A percentile compares a stretch with the other conserved stretches of the same genome.
phyloP scores from a whole-genome alignment of 768 basidiomycete genomes.

The Pleurotus pulmonarius region DNA sequence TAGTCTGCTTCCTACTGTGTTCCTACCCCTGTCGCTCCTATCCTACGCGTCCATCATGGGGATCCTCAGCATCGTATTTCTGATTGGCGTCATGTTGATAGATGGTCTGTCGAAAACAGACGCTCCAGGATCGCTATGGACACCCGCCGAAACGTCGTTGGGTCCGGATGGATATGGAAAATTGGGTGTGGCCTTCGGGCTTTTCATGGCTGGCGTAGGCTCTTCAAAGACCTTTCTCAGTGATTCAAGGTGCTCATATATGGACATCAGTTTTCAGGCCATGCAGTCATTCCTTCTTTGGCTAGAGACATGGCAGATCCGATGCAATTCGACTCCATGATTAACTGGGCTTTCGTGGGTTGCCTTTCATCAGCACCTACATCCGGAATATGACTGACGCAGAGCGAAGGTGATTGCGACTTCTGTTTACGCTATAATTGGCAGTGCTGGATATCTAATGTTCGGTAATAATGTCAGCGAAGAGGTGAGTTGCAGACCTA shows the following conservation, averaged over 20 bases:
- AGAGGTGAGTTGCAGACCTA: conserved; percentile 49
- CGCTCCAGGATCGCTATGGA: conserved; percentile 78
- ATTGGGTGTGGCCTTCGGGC: conserved; percentile 78
- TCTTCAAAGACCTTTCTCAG: neutral
- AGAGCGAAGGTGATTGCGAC: conserved; percentile 55
- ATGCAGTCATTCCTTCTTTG: conserved; percentile 87
- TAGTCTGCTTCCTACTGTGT: conserved; percentile 80
- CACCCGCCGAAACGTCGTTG: conserved; percentile 65
- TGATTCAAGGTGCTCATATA: no score
- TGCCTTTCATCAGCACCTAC: neutral
- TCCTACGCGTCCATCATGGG: conserved; percentile 88
- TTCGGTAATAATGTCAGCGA: conserved; percentile 78
- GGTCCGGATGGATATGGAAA: conserved; percentile 48
- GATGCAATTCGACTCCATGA: conserved; percentile 73
- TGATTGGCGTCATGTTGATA: conserved; percentile 73
- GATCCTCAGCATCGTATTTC: conserved; percentile 70
- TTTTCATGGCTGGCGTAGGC: conserved; percentile 88
- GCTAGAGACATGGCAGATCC: conserved; percentile 90
- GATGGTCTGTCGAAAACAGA: conserved; percentile 76
- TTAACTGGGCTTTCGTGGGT: conserved; percentile 82
- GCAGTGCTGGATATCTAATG: conserved; percentile 87
- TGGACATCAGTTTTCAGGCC: conserved; percentile 71
- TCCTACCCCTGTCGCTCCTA: conserved; percentile 81
- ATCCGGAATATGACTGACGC: neutral
- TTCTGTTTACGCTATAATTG: conserved; percentile 61